phyloP scores from a whole-genome alignment of 768 basidiomycete species.

The Mycena crocata region DNA sequence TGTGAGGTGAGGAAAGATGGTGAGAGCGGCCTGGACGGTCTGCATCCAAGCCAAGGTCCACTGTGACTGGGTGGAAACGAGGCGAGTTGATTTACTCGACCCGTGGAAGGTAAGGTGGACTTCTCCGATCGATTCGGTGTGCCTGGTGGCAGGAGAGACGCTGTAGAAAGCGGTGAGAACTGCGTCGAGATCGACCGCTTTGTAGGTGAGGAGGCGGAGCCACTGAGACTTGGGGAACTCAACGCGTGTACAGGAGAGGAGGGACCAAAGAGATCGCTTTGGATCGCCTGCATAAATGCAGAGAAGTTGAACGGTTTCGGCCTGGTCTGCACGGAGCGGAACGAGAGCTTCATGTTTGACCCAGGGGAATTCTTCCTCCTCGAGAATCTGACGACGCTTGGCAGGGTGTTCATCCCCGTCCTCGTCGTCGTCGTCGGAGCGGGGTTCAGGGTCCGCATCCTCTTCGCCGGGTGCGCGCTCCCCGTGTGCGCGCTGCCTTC shows the following conservation, averaged over 20 bases:
- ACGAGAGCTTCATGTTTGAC: neutral
- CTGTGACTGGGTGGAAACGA: neutral
- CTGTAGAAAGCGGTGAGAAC: conserved; percentile 1
- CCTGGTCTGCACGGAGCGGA: too few species aligned
- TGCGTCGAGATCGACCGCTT: neutral
- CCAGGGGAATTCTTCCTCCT: conserved; percentile 8
- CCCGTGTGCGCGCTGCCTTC: neutral
- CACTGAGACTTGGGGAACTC: conserved; percentile 14
- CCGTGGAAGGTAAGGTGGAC: conserved; percentile 2
- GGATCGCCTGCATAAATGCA: neutral
- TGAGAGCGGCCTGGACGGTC: too few species aligned
- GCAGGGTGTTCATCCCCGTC: neutral
- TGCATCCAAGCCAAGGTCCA: conserved; percentile 3
- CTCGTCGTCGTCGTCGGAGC: neutral
- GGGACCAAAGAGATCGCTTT: neutral
- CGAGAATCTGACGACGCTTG: neutral
- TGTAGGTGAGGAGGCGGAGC: conserved; percentile 6
- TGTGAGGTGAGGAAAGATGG: neutral
- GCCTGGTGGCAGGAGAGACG: neutral
- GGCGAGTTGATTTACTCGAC: neutral
- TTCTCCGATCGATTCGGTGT: neutral
- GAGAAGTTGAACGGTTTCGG: too few species aligned
- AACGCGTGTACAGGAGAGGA: neutral
- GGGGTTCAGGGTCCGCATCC: neutral
- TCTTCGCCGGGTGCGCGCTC: neutral